Base-by-base conservation (phyloP, 139 green algal species). In the Chlorella vulgaris region DNA sequence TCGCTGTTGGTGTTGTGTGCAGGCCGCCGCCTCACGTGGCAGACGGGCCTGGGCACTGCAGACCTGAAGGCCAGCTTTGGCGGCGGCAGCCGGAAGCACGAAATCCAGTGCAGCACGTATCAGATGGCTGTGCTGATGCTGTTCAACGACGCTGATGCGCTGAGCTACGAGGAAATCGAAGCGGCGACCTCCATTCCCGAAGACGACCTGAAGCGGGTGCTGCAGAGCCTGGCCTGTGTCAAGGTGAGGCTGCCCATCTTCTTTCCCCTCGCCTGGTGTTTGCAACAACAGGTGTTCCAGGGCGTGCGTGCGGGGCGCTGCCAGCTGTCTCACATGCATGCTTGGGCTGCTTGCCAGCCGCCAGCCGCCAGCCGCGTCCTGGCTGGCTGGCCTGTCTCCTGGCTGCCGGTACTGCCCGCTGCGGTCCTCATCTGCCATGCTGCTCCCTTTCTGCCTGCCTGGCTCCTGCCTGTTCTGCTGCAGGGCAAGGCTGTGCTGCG, bases 31-130 rank as follows among this genome's bases (percentile, higher is more conserved):
- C 92, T 99, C 29, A 91, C 86, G n/a, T 99, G 96, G 95, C 96
- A 99, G 88, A 94, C 92, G 67, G 95, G 94, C 82, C 98, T 98
- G 96, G 97, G 97, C 83, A 96, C 87, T 10, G 93, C 93, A 26
- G 96, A 99, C 78, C 78, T 99, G 63, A 91, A 91, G 63, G 92
- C 90, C 38, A 86, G 81, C 1, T 96, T 96, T 86, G 89, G 87
- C 36, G 78, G 76, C n/a, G 89, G 88, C 42, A 80, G 67, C 3
- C 86, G 88, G 29, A 89, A 90, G 78, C 94, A 98, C 78, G 94
- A 98, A 87, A 88, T 99, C 40, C 95, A 90, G 71, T 95, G 98
- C 69, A 94, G 86, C 18, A 99, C 97, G 10, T 95, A 98, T 83
- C 93, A 90, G 83, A 92, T 92, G 87, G 94, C 91, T 76, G 93